Evolutionary conservation across 148 eudicot genomes (phyloP), one percentile per base, ranked within the genome.

Genomic region (Oxyria digyna): DNA sequence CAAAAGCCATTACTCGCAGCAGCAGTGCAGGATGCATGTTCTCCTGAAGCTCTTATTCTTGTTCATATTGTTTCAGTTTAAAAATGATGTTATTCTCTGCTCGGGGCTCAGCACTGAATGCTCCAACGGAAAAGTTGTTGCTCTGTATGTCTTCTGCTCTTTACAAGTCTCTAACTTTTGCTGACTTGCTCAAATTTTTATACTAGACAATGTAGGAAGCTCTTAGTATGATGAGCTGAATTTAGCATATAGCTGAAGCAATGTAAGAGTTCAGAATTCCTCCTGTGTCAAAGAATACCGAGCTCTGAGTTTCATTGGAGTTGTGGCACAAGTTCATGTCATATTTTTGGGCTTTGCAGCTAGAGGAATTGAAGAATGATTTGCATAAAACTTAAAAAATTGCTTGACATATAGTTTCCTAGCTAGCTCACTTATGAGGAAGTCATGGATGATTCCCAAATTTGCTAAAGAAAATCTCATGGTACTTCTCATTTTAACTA

Each of bases 51-150:
- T 64, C 18, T 35, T 15, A 7, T 6, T 35, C 46, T 41, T 57
- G 4, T 2, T 43, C 14, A 0, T 68, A 0, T 20, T 67, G 12
- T 42, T 69, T 23, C 10, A 35, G 21, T 24, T 62, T 8, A 21
- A 68, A 6, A 32, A 46, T 41, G 31, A 18, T 48, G 32, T 35
- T 13, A 49, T 37, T 37, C 73, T 68, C 42, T 77, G 76, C 70
- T 73, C 27, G 5, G 73, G 66, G 32, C 70, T 77, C 65, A 64
- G 72, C 63, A 32, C 59, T 11, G 67, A 77, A 65, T 89, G 96
- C 78, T 75, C 72, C 15, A 73, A 85, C 3, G 84, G 86, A 67
- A 76, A 67, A 59, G 89, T 85, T 27, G 79, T 82, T 21, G 59
- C 49, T 68, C 45, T 89, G 96, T 89, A 75, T 76, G 96, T 70